Percentiles rank a stretch among this genome's conserved stretches.
Evolutionary conservation across 2,329 filamentous ascomycete species (phyloP).

Genomic region (Sclerotinia trifoliorum): DNA sequence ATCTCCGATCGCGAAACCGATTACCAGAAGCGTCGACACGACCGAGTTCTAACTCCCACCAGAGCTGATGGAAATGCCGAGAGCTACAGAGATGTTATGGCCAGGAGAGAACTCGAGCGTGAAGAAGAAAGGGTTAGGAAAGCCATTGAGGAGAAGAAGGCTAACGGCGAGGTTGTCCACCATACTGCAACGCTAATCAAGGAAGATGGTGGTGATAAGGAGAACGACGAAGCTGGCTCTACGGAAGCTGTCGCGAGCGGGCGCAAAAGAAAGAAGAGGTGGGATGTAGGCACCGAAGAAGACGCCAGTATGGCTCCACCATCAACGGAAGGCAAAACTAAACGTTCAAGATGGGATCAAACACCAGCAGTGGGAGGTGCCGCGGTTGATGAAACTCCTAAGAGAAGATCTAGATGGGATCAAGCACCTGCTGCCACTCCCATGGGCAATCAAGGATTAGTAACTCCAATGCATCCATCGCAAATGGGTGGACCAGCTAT

Average conservation of each 20-base stretch:
- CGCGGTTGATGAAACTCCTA: conserved; percentile 57
- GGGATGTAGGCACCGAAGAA: conserved; percentile 73
- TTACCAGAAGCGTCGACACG: conserved; percentile 93
- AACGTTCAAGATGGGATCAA: conserved; percentile 83
- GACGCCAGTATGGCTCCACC: conserved; percentile 50
- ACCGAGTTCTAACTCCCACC: conserved; percentile 82
- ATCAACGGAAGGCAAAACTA: conserved; percentile 55
- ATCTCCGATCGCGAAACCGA: conserved; percentile 94
- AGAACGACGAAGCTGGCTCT: conserved; percentile 68
- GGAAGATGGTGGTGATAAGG: conserved; percentile 63
- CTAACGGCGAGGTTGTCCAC: conserved; percentile 58
- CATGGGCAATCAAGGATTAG: conserved; percentile 69
- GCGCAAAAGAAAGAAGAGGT: conserved; percentile 89
- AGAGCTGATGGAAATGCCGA: conserved; percentile 78
- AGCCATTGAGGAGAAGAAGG: conserved; percentile 70
- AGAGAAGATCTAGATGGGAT: conserved; percentile 87
- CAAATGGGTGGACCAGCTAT: conserved; percentile 53
- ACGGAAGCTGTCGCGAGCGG: conserved; percentile 61
- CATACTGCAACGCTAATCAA: conserved; percentile 71
- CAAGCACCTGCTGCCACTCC: conserved; percentile 81
- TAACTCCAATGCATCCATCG: conserved; percentile 73
- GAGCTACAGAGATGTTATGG: conserved; percentile 90
- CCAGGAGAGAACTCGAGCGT: conserved; percentile 81
- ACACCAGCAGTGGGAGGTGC: conserved; percentile 60
- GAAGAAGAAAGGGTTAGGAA: conserved; percentile 86